Conservation (phyloP, 192 early-diverging fungal species). For the Coemansia sp. region DNA sequence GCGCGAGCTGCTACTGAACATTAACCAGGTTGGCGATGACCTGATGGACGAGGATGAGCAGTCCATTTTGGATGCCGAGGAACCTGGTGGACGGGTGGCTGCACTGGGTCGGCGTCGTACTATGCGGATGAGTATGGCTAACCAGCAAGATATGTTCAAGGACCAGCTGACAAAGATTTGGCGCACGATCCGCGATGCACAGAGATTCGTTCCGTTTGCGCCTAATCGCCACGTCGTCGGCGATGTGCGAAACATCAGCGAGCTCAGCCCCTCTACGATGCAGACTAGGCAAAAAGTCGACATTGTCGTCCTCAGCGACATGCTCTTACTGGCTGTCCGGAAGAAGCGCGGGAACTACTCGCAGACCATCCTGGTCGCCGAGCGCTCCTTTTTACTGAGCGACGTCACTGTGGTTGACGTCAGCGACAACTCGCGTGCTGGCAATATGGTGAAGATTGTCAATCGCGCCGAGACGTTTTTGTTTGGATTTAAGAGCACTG, state of each 20-base stretch:
- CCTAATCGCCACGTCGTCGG: slow-evolving; percentile 71
- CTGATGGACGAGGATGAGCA: slow-evolving; percentile 50
- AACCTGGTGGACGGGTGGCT: not conserved
- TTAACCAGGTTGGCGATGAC: slow-evolving; percentile 61
- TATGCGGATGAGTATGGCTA: slow-evolving; percentile 54
- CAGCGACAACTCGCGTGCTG: slow-evolving; percentile 73
- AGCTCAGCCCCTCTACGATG: slow-evolving; percentile 75
- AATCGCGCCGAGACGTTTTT: slow-evolving; percentile 80
- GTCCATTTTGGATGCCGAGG: slow-evolving; percentile 24
- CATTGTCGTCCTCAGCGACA: slow-evolving; percentile 82
- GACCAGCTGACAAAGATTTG: slow-evolving; percentile 53
- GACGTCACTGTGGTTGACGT: slow-evolving; percentile 84
- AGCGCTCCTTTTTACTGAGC: slow-evolving; percentile 73
- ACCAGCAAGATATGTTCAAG: slow-evolving; percentile 55
- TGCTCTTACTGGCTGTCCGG: slow-evolving; percentile 74
- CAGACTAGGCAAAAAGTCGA: slow-evolving; percentile 76
- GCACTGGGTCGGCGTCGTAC: slow-evolving; percentile 46
- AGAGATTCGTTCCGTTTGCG: slow-evolving; percentile 68
- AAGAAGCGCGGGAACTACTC: slow-evolving; percentile 71
- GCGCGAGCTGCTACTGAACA: slow-evolving; percentile 58
- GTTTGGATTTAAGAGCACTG: slow-evolving; percentile 52
- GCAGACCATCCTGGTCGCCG: slow-evolving; percentile 73
- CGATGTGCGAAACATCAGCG: slow-evolving; percentile 68
- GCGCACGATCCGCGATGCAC: slow-evolving; percentile 48
- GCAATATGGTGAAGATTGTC: slow-evolving; percentile 80